Conservation (phyloP, 2,329 filamentous ascomycete species). For the Rutstroemia sp. region DNA sequence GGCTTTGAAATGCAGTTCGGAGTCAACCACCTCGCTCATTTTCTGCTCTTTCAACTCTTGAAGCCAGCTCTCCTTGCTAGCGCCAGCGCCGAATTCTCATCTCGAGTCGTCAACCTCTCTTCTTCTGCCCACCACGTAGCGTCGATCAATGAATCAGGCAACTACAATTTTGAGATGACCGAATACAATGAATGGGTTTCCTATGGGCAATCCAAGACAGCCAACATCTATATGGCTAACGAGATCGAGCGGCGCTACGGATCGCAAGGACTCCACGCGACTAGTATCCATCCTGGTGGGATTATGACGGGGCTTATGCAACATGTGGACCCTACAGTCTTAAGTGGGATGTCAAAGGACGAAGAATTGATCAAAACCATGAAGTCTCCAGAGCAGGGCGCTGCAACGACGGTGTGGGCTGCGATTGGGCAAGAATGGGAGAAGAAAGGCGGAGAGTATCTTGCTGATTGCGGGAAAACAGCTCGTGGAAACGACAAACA, state of each 20-base stretch:
- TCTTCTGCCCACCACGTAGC: constrained; percentile 35
- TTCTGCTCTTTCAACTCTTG: constrained; percentile 45
- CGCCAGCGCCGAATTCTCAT: constrained; percentile 33
- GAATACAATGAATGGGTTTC: constrained; percentile 31
- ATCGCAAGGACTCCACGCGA: constrained; percentile 32
- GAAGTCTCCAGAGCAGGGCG: constrained; percentile 29
- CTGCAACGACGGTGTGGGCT: constrained; percentile 37
- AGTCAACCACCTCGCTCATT: constrained; percentile 45
- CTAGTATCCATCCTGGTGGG: constrained; percentile 36
- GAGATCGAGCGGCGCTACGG: constrained; percentile 39
- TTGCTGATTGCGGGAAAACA: constrained; percentile 33
- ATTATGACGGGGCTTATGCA: constrained; percentile 25
- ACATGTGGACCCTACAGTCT: not conserved
- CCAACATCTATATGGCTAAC: constrained; percentile 40
- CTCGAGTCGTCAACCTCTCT: constrained; percentile 40
- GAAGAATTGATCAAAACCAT: not conserved
- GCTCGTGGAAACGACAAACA: not conserved
- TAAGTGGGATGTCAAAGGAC: no score
- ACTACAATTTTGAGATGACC: constrained; percentile 18
- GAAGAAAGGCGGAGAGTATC: constrained; percentile 39
- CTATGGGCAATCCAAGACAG: constrained; percentile 39
- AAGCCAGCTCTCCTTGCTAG: constrained; percentile 35
- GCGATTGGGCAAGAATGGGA: constrained; percentile 27
- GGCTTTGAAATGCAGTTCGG: constrained; percentile 44
- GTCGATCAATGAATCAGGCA: constrained; percentile 33